phyloP scores from a whole-genome alignment of 1,284 basidiomycete species.

The Ustilago nuda region DNA sequence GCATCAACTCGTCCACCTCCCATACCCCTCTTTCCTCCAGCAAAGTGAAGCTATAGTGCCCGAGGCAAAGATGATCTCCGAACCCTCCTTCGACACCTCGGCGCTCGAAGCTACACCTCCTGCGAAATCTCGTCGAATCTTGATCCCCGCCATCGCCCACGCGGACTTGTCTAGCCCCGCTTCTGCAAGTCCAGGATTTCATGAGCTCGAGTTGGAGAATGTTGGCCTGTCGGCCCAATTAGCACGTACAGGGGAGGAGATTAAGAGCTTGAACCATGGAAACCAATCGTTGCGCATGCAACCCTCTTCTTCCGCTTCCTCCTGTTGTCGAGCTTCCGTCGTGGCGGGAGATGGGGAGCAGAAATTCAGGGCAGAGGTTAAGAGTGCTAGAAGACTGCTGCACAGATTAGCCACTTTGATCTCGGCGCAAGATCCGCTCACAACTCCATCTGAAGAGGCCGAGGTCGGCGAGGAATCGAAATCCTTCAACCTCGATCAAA shows the following conservation, averaged over 20 bases:
- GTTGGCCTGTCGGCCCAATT: slow-evolving; percentile 24
- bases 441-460: background rate
- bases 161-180: slow-evolving; percentile 18
- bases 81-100: slow-evolving; percentile 10
- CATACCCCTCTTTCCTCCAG: background rate
- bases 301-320: background rate
- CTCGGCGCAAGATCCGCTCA: background rate
- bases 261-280: slow-evolving; percentile 1
- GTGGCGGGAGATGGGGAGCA: background rate
- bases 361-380: slow-evolving; percentile 7
- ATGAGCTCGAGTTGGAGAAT: slow-evolving; percentile 32
- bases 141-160: slow-evolving; percentile 15
- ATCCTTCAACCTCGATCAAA: slow-evolving; percentile 25
- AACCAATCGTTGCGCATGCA: background rate
- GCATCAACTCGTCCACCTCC: too few species aligned
- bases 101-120: background rate
- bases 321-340: background rate
- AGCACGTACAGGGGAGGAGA: slow-evolving; percentile 3
- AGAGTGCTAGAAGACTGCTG: background rate
- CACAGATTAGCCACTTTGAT: background rate
- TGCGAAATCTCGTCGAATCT: slow-evolving; percentile 17
- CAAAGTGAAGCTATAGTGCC: background rate
- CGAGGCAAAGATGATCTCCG: slow-evolving; percentile 21
- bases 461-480: background rate
- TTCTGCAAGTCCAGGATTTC: slow-evolving; percentile 2